Evolutionary conservation across 2,329 filamentous ascomycete species (phyloP).

Genomic region (Sclerotinia sclerotiorum): DNA sequence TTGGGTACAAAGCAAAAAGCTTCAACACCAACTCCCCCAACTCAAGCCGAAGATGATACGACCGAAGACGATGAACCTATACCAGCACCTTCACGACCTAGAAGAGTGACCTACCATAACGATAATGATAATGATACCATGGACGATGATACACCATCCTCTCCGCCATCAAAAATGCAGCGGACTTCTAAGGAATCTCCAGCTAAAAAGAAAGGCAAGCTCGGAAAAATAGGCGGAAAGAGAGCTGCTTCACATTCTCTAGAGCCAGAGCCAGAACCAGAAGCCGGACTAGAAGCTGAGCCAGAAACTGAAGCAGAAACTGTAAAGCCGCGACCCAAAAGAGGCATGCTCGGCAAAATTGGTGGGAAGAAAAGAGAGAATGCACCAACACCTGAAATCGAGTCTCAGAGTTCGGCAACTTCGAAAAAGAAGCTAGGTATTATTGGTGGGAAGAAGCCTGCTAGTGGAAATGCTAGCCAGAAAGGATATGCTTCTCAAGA

Average conservation of each 20-base stretch:
- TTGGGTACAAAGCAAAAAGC: slow-evolving; percentile 20
- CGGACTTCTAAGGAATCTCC: slow-evolving; percentile 2
- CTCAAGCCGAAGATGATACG: slow-evolving; percentile 9
- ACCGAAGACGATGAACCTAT: slow-evolving; percentile 24
- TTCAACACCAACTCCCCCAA: neutral
- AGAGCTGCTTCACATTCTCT: slow-evolving; percentile 25
- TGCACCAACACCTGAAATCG: slow-evolving; percentile 23
- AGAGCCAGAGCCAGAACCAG: slow-evolving; percentile 21
- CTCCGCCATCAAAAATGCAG: slow-evolving; percentile 1
- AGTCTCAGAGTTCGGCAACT: slow-evolving; percentile 21
- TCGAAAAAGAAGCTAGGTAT: slow-evolving; percentile 34
- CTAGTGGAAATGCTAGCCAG: slow-evolving; percentile 9
- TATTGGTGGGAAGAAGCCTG: slow-evolving; percentile 26
- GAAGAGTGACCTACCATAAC: neutral
- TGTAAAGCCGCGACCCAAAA: slow-evolving; percentile 21
- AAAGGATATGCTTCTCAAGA: slow-evolving; percentile 16
- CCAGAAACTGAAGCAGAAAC: slow-evolving; percentile 10
- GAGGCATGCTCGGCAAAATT: slow-evolving; percentile 34
- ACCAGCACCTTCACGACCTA: neutral
- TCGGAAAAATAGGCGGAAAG: slow-evolving; percentile 31
- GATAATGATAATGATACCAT: slow-evolving; percentile 24
- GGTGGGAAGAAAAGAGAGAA: slow-evolving; percentile 34
- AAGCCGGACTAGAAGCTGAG: slow-evolving; percentile 23
- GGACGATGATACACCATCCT: slow-evolving; percentile 24
- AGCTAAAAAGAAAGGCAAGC: slow-evolving; percentile 26